Conservation (phyloP, 768 basidiomycete species). For the Tulasnella calospora region DNA sequence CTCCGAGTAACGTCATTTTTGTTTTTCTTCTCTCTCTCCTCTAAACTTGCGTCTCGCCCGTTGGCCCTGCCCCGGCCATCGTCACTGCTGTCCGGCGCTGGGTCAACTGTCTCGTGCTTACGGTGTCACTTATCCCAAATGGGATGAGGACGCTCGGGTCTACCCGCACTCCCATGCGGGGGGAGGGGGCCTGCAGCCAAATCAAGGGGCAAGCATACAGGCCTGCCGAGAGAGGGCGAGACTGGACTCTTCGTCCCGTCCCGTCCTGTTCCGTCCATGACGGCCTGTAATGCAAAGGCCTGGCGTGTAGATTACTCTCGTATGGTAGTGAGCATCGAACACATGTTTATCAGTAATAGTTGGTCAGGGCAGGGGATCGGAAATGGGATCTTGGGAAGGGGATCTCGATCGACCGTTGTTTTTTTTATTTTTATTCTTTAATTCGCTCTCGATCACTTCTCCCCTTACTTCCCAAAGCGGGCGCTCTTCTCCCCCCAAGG, state of each 20-base stretch:
- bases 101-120: neutral
- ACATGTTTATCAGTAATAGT: neutral
- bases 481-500: neutral
- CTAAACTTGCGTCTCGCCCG: neutral
- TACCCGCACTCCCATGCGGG: neutral
- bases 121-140: neutral
- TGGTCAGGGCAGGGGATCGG: neutral
- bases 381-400: neutral
- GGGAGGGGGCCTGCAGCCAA: neutral
- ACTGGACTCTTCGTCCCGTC: neutral
- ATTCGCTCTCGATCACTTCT: neutral
- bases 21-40: neutral
- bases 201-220: neutral
- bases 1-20: neutral
- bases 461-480: neutral
- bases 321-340: neutral
- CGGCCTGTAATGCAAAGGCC: slow-evolving; percentile 2
- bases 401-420: neutral
- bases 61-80: neutral
- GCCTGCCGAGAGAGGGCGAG: neutral
- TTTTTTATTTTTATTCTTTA: neutral
- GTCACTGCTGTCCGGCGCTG: neutral
- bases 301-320: neutral
- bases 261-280: neutral
- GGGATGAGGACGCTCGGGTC: neutral